Percentiles rank a stretch among this genome's conserved stretches.
Evolutionary conservation across 495 filamentous ascomycete species (phyloP).

Genomic region (Talaromyces borbonicus): DNA sequence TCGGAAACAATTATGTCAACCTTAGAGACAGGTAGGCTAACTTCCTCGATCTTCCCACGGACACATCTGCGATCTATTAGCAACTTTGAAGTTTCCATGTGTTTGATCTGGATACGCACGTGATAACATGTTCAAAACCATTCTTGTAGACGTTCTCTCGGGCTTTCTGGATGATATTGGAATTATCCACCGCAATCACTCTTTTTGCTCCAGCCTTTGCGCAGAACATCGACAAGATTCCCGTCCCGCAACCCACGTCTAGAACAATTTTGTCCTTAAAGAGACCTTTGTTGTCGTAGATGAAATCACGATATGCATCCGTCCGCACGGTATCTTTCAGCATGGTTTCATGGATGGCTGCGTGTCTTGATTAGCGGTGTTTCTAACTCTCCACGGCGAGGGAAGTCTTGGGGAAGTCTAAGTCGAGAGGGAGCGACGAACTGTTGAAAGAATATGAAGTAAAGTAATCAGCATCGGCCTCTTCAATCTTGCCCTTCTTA

Average conservation of each 20-base stretch:
- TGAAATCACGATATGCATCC: constrained; percentile 59
- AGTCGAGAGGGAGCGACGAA: constrained; percentile 15
- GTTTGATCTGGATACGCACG: constrained; percentile 31
- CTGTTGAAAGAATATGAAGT: constrained; percentile 71
- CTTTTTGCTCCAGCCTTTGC: constrained; percentile 80
- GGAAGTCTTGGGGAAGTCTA: too few relatives aligned
- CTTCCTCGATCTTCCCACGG: constrained; percentile 89
- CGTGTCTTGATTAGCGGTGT: background rate
- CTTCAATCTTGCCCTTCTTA: constrained; percentile 18
- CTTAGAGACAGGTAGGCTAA: constrained; percentile 64
- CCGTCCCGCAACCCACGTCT: constrained; percentile 88
- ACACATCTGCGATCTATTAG: constrained; percentile 41
- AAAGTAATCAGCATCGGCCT: constrained; percentile 60
- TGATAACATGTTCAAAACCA: constrained; percentile 68
- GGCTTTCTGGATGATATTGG: constrained; percentile 82
- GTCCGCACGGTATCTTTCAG: constrained; percentile 65
- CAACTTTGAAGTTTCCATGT: too few relatives aligned
- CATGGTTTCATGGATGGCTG: constrained; percentile 89
- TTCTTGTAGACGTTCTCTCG: constrained; percentile 77
- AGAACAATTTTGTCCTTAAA: constrained; percentile 87
- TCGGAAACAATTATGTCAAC: constrained; percentile 95
- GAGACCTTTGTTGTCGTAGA: constrained; percentile 76
- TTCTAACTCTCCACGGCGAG: too few relatives aligned
- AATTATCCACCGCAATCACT: constrained; percentile 91
- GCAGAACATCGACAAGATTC: constrained; percentile 91